Evolutionary conservation across 2,329 filamentous ascomycete genomes (phyloP).

Genomic region (Penicillium concentricum): DNA sequence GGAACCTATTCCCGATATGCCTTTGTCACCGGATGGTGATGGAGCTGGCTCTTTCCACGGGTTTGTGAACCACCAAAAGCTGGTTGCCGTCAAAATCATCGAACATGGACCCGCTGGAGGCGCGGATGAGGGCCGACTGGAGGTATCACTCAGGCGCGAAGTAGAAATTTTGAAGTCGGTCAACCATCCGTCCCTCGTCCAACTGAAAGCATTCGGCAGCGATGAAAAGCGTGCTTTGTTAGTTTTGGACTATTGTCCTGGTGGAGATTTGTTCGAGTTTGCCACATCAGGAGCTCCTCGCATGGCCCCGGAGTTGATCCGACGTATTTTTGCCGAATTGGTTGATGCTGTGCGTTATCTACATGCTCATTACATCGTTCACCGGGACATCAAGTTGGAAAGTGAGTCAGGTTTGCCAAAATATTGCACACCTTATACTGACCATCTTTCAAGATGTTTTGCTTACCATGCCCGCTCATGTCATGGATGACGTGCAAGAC

Average conservation of each 20-base stretch:
- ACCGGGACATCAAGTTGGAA: constrained; percentile 97
- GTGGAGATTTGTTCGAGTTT: constrained; percentile 92
- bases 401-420: constrained; percentile 59
- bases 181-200: constrained; percentile 84
- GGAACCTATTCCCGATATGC: constrained; percentile 48
- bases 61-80: constrained; percentile 63
- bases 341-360: constrained; percentile 83
- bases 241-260: constrained; percentile 87
- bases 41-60: constrained; percentile 13
- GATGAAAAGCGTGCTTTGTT: constrained; percentile 79
- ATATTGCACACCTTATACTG: constrained; percentile 11
- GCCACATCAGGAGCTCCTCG: constrained; percentile 70
- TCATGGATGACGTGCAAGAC: constrained; percentile 65
- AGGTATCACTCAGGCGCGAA: constrained; percentile 90
- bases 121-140: constrained; percentile 87
- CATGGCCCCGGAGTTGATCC: constrained; percentile 67
- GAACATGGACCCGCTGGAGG: constrained; percentile 92
- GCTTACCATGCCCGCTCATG: constrained; percentile 72
- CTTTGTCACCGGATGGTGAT: constrained; percentile 15
- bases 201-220: constrained; percentile 87
- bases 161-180: constrained; percentile 89
- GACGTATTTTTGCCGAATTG: constrained; percentile 86
- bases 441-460: constrained; percentile 68
- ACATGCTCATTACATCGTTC: constrained; percentile 82
- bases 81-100: constrained; percentile 94